Conservation (phyloP, 306 rosid species). For the Neltuma alba region DNA sequence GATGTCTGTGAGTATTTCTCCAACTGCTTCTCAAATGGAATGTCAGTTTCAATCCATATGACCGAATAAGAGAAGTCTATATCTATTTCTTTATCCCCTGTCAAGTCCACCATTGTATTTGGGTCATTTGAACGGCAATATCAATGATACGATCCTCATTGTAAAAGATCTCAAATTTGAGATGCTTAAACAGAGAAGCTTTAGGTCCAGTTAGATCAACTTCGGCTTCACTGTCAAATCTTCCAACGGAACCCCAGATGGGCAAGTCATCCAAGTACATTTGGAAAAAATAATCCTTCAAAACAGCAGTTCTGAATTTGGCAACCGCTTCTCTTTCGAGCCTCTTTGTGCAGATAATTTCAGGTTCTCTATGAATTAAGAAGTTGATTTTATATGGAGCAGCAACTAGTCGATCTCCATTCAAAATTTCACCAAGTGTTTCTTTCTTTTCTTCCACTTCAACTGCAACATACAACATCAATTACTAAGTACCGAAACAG, state of each 20-base stretch:
- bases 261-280: too few species aligned
- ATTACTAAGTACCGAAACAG: neutral
- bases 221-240: too few species aligned
- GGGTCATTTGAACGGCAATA: slow-evolving; percentile 43
- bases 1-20: slow-evolving; percentile 59
- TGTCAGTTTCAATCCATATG: slow-evolving; percentile 52
- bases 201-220: slow-evolving; percentile 34
- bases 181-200: slow-evolving; percentile 42
- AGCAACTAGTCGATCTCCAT: slow-evolving; percentile 54
- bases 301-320: too few species aligned
- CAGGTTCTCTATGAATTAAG: too few species aligned
- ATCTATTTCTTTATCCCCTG: slow-evolving; percentile 47
- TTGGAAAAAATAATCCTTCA: too few species aligned
- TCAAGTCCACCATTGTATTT: slow-evolving; percentile 42
- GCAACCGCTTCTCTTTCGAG: too few species aligned
- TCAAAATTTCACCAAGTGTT: slow-evolving; percentile 60
- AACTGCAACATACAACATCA: slow-evolving; percentile 38
- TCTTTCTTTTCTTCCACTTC: slow-evolving; percentile 54
- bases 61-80: slow-evolving; percentile 56
- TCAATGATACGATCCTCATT: slow-evolving; percentile 52
- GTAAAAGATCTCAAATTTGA: slow-evolving; percentile 49
- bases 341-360: too few species aligned
- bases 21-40: slow-evolving; percentile 55
- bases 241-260: too few species aligned
- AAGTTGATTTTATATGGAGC: slow-evolving; percentile 51